Evolutionary conservation across 352 stramenopile genomes (phyloP).

Genomic region (Hyaloperonospora brassicae): DNA sequence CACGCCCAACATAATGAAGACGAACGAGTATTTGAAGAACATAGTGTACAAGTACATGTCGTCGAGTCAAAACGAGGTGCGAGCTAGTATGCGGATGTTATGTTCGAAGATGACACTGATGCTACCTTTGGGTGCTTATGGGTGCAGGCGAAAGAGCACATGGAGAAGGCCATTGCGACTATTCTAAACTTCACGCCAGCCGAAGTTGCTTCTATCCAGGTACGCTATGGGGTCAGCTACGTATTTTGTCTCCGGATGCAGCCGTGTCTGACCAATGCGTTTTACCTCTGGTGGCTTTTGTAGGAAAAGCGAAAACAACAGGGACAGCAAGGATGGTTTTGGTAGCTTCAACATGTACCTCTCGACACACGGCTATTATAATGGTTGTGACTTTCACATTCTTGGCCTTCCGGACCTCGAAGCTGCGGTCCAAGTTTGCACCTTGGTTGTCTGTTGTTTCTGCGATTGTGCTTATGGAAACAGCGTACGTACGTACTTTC

Average conservation of each 20-base stretch:
- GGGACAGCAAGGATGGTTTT: conserved; percentile 61
- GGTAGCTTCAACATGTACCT: conserved; percentile 28
- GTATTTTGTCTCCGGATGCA: neutral
- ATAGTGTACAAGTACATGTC: conserved; percentile 90
- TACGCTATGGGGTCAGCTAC: conserved; percentile 1
- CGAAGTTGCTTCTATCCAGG: conserved; percentile 56
- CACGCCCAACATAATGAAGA: conserved; percentile 68
- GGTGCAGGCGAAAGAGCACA: conserved; percentile 68
- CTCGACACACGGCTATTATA: conserved; percentile 2
- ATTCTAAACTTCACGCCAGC: conserved; percentile 77
- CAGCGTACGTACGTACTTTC: too few relatives aligned
- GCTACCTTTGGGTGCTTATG: conserved; percentile 2
- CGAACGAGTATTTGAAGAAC: conserved; percentile 87
- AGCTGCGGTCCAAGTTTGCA: too few relatives aligned
- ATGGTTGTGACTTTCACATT: neutral
- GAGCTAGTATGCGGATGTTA: neutral
- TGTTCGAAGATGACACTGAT: conserved; percentile 2
- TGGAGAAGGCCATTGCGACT: conserved; percentile 85
- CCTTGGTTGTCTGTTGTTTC: too few relatives aligned
- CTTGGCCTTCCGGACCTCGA: neutral
- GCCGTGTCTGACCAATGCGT: neutral
- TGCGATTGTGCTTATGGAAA: too few relatives aligned
- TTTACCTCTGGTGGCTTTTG: neutral
- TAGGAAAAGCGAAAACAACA: conserved; percentile 54
- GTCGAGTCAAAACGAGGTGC: conserved; percentile 69